Base-by-base conservation (phyloP, 495 filamentous ascomycete genomes). In the Polyplosphaeria fusca region DNA sequence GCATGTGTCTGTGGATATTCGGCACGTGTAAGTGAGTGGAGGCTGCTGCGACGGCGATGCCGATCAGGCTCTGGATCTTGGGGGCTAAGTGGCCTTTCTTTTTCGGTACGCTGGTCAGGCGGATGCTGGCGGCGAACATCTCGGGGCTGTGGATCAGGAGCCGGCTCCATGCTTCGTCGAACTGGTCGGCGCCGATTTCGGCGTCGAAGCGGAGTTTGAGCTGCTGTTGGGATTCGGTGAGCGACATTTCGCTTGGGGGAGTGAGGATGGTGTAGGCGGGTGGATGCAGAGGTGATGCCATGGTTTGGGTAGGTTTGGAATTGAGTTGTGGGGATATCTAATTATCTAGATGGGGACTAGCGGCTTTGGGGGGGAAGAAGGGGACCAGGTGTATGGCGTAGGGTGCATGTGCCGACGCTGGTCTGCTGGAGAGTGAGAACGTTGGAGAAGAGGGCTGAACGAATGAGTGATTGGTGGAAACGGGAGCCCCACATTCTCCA, bases 1-100 rank as follows among this genome's bases (percentile, higher is more conserved):
- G 5, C 4, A 69, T 68, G 53, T 74, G 64, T 1, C 55, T 45
- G 11, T 64, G 66, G 28, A 77, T 71, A 22, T 70, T 73, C 5
- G 71, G 70, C 1, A 59, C 51, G 51, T 75, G 68, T 16, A 77
- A 67, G 49, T 74, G 72, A 5, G 73, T 76, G 5, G 66, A 57
- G 0, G 72, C 64, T 46, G 66, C 64, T 59, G 72, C 66, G 25
- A 75, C 70, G 22, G 73, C 65, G 11, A 77, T 65, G 43, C 56
- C 58, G 13, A 77, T 65, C 9, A 77, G 60, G 9, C 64, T 47
- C 57, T 77, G 74, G 41, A 69, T 60, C 52, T 77, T 77, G 35
- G 55, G 66, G 11, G 68, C 43, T 14, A 77, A 66, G 35, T 73
- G 66, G 4, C 49, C 54, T 50, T 72, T 71, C 22, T 52, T 27